A percentile compares a stretch with the other conserved stretches of the same genome.
These are phyloP conservation scores for Globisporangium acanthophoron DNA, from an alignment of 352 stramenopile genomes.

Conservation along the genomic window DNA sequence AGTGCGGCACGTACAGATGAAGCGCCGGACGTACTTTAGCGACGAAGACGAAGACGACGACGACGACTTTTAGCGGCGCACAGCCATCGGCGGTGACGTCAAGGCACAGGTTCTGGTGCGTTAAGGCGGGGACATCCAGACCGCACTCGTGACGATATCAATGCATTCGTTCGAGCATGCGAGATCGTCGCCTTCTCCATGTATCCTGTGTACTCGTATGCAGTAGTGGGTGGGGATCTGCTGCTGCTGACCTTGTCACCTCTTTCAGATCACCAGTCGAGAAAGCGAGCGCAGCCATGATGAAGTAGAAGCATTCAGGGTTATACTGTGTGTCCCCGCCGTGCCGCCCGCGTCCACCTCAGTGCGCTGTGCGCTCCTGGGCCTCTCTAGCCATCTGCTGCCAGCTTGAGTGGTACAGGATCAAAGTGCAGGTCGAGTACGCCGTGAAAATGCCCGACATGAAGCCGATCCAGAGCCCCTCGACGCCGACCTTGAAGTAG, in stretches of 20 bases:
- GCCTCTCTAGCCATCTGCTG: conserved; percentile 18
- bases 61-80: conserved; percentile 37
- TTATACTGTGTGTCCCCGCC: too few relatives aligned
- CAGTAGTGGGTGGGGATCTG: too few relatives aligned
- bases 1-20: conserved; percentile 31
- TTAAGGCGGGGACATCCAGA: too few relatives aligned
- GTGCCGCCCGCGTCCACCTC: neutral
- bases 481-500: conserved; percentile 30
- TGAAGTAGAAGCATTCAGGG: too few relatives aligned
- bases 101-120: too few relatives aligned
- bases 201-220: too few relatives aligned
- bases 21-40: conserved; percentile 85
- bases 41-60: conserved; percentile 85
- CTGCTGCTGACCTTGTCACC: too few relatives aligned
- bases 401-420: conserved; percentile 20
- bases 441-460: conserved; percentile 34
- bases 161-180: too few relatives aligned
- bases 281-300: neutral
- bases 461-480: conserved; percentile 80
- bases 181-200: too few relatives aligned
- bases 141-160: too few relatives aligned
- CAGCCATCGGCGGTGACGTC: too few relatives aligned
- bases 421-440: conserved; percentile 9
- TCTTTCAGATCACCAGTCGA: neutral
- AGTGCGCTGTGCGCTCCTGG: conserved; percentile 17